These are phyloP conservation scores for Lumnitzera racemosa DNA, from an alignment of 345 rosid genomes.

Conservation along the genomic window DNA sequence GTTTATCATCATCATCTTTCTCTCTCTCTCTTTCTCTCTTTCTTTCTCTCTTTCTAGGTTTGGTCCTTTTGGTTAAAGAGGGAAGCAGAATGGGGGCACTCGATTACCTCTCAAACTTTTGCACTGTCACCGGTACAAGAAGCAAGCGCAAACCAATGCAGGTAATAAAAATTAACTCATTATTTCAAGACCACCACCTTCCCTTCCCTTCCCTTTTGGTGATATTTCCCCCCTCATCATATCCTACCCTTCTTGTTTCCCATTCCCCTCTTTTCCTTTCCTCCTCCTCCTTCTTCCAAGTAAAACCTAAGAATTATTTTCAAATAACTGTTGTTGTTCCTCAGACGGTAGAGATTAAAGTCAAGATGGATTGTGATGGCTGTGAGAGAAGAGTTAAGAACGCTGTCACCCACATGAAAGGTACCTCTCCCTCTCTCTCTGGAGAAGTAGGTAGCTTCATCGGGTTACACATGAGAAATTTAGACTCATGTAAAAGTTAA, in stretches of 20 bases:
- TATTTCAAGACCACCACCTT: background rate
- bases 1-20: background rate
- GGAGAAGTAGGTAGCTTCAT: background rate
- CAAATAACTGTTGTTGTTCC: conserved; percentile 3
- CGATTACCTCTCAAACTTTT: conserved; percentile 77
- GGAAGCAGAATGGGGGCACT: conserved; percentile 63
- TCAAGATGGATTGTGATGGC: conserved; percentile 98
- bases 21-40: conserved; percentile 2
- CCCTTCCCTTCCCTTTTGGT: background rate
- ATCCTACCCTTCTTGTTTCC: background rate
- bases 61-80: conserved; percentile 12
- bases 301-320: conserved; percentile 1
- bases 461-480: background rate
- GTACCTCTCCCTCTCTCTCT: conserved; percentile 18
- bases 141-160: conserved; percentile 83
- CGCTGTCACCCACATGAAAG: conserved; percentile 72
- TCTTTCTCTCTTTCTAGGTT: background rate
- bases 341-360: conserved; percentile 95
- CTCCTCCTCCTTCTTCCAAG: conserved; percentile 1
- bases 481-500: background rate
- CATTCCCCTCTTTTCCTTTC: background rate
- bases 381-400: conserved; percentile 82
- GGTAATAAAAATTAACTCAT: conserved; percentile 24
- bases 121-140: conserved; percentile 57
- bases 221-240: too few species aligned